Base-by-base conservation (phyloP, 805 yeast genomes). In the Kuraishia molischiana region DNA sequence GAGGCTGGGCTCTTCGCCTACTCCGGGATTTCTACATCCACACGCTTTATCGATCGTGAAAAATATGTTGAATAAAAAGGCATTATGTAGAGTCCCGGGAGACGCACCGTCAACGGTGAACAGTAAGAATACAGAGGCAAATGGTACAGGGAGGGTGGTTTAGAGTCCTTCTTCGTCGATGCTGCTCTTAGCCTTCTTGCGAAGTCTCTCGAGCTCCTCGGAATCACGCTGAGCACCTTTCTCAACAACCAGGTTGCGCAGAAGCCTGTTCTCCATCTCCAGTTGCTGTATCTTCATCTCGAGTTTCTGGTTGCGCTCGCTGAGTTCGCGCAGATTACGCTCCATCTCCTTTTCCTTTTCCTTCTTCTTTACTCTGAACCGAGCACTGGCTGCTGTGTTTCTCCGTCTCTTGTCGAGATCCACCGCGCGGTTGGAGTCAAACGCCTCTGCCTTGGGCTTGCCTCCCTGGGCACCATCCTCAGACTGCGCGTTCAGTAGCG, bases 231-330 rank as follows among this genome's bases (percentile, higher is more conserved):
- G 68, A 39, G 74, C 77, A 38, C 82, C 81, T 51, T 85, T 83
- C 58, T 86, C 90, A 33, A 83, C 80, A 19, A 90, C 89, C 47
- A 92, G 64, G 53, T 82, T 83, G 61, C 85, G 75, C 48, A 90
- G 68, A 58, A 94, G 69, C 52, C 78, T 74, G 62, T 90, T 90
- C 62, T 90, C 98, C 95, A 86, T 85, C 61, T 89, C 95, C 46
- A 90, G 63, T 39, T 90, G 85, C 57, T 79, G 79, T 41, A 92
- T 75, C 52, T 78, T 78, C 51, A 73, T 69, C 56, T 87, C 95
- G 44, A 87, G 67, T 18, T 64, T 63, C 35, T 66, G 61, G 13
- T 89, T 78, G 43, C 74, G 60, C 24, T 83, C 89, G 48, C 76
- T 77, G 48, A 90, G 66, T 26, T 56, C 53, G 30, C 49, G 50